These are phyloP conservation scores for Debaryomyces psychrophilus DNA, from an alignment of 1,139 yeast genomes.

Conservation along the genomic window DNA sequence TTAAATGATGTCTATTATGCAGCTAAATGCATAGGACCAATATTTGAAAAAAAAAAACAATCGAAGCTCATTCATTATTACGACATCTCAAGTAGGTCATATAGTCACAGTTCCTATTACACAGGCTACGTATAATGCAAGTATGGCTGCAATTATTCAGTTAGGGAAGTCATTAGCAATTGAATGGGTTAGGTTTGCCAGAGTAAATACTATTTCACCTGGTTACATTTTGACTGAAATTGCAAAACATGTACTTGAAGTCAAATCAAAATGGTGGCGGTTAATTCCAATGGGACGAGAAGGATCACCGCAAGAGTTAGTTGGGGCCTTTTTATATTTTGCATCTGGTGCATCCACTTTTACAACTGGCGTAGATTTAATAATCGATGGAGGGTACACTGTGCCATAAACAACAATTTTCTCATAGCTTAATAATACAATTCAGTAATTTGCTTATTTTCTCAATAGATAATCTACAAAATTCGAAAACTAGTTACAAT, in stretches of 20 bases:
- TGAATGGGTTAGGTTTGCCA: conserved; percentile 80
- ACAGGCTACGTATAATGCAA: conserved; percentile 83
- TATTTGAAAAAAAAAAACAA: conserved; percentile 74
- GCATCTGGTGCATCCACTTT: conserved; percentile 81
- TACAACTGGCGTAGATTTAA: conserved; percentile 82
- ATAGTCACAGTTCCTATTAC: conserved; percentile 86
- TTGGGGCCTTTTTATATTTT: conserved; percentile 78
- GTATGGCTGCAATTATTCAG: conserved; percentile 85
- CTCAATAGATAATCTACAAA: neutral
- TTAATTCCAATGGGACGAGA: conserved; percentile 78
- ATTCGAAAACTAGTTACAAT: too few species aligned
- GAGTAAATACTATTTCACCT: conserved; percentile 80
- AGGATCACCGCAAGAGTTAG: conserved; percentile 79
- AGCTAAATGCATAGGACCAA: conserved; percentile 68
- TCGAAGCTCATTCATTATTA: conserved; percentile 69
- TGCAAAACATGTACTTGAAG: conserved; percentile 46
- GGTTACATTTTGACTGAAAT: conserved; percentile 72
- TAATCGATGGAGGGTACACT: conserved; percentile 86
- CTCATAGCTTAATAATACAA: neutral
- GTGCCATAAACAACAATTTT: conserved; percentile 30
- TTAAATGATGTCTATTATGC: conserved; percentile 77
- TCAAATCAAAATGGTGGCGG: conserved; percentile 43
- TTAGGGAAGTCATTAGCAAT: conserved; percentile 76
- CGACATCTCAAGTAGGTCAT: conserved; percentile 86
- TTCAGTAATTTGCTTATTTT: neutral